phyloP scores from a whole-genome alignment of 2,329 filamentous ascomycete genomes.

The Elsinoe necatrix region DNA sequence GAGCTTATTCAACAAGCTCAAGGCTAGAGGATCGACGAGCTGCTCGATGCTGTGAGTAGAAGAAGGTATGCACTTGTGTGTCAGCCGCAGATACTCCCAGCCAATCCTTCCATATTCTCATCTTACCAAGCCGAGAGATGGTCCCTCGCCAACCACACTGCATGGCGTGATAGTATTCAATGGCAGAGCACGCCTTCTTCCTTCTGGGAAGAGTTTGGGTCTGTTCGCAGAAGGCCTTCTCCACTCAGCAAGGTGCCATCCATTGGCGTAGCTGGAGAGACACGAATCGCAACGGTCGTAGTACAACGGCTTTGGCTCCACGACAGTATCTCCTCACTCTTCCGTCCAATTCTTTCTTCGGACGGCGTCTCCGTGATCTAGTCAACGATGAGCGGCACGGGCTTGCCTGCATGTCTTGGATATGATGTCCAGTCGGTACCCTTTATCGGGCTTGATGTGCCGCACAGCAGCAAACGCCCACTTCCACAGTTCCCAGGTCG shows the following conservation, averaged over 20 bases:
- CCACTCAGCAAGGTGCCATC: no score
- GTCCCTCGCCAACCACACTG: no score
- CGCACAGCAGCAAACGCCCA: not conserved
- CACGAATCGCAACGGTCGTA: not conserved
- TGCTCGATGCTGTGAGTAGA: not conserved
- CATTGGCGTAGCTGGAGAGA: conserved; percentile 1
- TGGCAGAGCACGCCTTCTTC: no score
- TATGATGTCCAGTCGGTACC: not conserved
- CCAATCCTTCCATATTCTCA: no score
- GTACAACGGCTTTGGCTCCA: not conserved
- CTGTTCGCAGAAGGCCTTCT: no score
- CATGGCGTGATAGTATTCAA: no score
- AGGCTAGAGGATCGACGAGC: not conserved
- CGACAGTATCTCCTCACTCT: not conserved
- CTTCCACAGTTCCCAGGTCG: no score
- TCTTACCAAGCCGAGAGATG: no score
- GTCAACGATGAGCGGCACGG: not conserved
- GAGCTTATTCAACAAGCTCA: not conserved
- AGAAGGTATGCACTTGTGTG: not conserved
- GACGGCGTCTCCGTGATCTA: not conserved
- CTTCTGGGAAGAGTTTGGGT: not conserved
- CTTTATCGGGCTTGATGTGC: not conserved
- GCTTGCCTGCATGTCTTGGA: not conserved
- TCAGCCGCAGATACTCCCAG: not conserved
- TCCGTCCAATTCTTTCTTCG: not conserved